phyloP scores from a whole-genome alignment of 495 filamentous ascomycete species.

The Amphirosellinia nigrospora region DNA sequence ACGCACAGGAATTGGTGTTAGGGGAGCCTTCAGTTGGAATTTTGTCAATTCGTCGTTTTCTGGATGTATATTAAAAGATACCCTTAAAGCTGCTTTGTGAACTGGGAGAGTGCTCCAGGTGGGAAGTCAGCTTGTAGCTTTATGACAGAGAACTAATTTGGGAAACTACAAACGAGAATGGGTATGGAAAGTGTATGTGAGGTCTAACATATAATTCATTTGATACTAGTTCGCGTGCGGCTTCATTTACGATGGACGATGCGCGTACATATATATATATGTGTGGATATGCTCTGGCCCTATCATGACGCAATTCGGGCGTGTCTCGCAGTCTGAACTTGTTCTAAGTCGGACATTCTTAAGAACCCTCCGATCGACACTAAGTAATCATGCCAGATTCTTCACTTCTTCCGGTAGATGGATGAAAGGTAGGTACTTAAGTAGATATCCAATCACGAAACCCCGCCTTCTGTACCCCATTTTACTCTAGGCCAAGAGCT shows the following conservation, averaged over 20 bases:
- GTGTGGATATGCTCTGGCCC: not conserved
- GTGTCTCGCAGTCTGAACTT: not conserved
- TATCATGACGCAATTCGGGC: not conserved
- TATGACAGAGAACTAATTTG: not conserved
- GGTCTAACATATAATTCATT: no score
- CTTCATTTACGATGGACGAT: not conserved
- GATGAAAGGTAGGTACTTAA: not conserved
- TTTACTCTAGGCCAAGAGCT: not conserved
- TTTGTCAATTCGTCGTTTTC: not conserved
- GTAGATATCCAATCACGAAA: constrained; percentile 13
- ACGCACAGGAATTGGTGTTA: constrained; percentile 2
- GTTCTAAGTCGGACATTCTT: not conserved
- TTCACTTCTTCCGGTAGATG: not conserved
- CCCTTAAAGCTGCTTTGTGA: constrained; percentile 10
- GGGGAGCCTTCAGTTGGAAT: not conserved
- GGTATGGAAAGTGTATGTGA: not conserved
- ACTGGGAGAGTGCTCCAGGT: not conserved
- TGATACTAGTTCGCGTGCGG: not conserved
- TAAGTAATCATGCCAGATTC: not conserved
- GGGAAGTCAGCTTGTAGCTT: not conserved
- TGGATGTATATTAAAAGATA: constrained; percentile 6
- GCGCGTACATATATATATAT: not conserved
- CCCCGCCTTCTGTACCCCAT: not conserved
- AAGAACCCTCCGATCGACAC: not conserved
- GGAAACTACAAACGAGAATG: not conserved